These are phyloP conservation scores for Chrysopogon serrulatus DNA, from an alignment of 176 grass and related monocot species.

Conservation along the genomic window DNA sequence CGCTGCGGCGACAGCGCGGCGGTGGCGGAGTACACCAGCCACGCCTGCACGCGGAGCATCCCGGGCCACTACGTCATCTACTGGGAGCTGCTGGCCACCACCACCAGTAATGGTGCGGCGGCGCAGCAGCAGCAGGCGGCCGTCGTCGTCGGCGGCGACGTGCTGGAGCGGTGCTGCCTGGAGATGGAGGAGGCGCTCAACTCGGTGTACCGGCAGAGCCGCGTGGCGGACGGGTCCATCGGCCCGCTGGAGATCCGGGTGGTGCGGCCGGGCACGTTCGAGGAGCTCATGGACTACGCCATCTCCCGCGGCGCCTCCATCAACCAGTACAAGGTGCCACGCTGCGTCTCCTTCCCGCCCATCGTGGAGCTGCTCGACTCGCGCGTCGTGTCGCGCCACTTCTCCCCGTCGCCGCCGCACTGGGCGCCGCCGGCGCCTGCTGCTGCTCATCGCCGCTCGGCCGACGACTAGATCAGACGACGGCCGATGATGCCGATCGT, in stretches of 20 bases:
- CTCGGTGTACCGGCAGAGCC: constrained; percentile 51
- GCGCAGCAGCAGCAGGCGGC: no score
- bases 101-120: not conserved
- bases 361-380: constrained; percentile 69
- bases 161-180: constrained; percentile 51
- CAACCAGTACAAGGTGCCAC: constrained; percentile 82
- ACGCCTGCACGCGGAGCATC: constrained; percentile 47
- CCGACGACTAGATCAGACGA: not conserved
- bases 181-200: constrained; percentile 65
- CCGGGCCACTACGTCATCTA: constrained; percentile 79
- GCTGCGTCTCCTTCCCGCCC: constrained; percentile 61
- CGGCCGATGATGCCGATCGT: no score
- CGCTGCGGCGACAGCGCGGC: constrained; percentile 32
- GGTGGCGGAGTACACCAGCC: constrained; percentile 70
- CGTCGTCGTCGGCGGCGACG: not conserved
- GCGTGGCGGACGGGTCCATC: constrained; percentile 53
- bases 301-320: constrained; percentile 64
- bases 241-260: constrained; percentile 67
- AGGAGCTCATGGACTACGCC: constrained; percentile 80
- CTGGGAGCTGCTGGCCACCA: constrained; percentile 52
- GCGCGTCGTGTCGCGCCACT: constrained; percentile 54
- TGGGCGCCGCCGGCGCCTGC: constrained; percentile 7
- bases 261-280: constrained; percentile 53
- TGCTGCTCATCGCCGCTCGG: not conserved
- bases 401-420: constrained; percentile 42